phyloP scores from a whole-genome alignment of 1,284 basidiomycete genomes.

The Singerocomus inundabilis region DNA sequence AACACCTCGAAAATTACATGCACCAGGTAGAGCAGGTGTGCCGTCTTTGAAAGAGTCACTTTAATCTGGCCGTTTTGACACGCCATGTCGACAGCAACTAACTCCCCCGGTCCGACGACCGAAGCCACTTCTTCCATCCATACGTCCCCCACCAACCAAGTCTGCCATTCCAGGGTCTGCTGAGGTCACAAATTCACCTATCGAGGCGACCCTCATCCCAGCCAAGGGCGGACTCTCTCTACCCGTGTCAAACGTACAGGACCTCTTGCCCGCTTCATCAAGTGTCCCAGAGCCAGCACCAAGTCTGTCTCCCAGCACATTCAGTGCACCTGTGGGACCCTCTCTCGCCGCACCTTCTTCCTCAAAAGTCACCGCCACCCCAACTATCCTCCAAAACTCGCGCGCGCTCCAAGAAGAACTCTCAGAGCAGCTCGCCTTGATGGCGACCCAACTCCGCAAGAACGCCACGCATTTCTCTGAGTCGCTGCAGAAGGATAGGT shows the following conservation, averaged over 20 bases:
- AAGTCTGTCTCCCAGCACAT: conserved; percentile 15
- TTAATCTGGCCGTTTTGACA: not conserved
- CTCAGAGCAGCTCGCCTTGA: conserved; percentile 67
- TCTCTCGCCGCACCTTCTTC: conserved; percentile 31
- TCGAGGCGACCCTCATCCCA: conserved; percentile 30
- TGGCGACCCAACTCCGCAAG: conserved; percentile 74
- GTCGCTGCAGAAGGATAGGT: conserved; percentile 63
- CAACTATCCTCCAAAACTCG: conserved; percentile 55
- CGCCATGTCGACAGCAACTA: conserved; percentile 32
- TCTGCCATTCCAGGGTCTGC: not conserved
- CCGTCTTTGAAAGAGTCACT: too few relatives aligned
- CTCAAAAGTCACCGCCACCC: conserved; percentile 38
- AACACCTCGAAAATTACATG: conserved; percentile 52
- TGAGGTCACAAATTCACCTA: conserved; percentile 2
- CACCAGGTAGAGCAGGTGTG: conserved; percentile 49
- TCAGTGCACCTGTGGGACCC: conserved; percentile 23
- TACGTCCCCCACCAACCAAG: conserved; percentile 30
- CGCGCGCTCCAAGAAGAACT: conserved; percentile 68
- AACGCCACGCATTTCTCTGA: conserved; percentile 72
- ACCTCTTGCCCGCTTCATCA: conserved; percentile 24
- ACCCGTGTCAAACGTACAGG: conserved; percentile 3
- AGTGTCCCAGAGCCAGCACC: not conserved
- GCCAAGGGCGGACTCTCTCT: conserved; percentile 14
- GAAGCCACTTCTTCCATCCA: conserved; percentile 37
- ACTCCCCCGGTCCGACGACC: conserved; percentile 40